Evolutionary conservation across 306 rosid genomes (phyloP), one percentile per base, ranked within the genome.

Genomic region (Carpinus fangiana): DNA sequence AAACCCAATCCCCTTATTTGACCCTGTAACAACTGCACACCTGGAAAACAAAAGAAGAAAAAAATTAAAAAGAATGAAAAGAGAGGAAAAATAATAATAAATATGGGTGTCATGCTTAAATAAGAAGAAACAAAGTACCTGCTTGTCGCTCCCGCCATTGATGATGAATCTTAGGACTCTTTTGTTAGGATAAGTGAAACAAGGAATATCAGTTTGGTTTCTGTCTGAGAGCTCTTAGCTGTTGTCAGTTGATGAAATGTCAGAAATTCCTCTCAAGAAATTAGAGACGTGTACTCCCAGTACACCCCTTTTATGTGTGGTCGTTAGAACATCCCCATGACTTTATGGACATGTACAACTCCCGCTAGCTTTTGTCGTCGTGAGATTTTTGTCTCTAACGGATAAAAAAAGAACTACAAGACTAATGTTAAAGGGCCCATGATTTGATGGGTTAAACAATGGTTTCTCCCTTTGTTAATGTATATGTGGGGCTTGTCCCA

Each of bases 121-220:
- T 41, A 5, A 38, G 26, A 16, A 20, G 56, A 47, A 64, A 59
- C 26, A 72, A 21, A 10, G 47, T 8, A 84, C 85, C 82, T 77
- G 36, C 14, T 41, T 46, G 57, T 12, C 74, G 76, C 31, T 70
- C 69, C 75, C 70, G 57, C 85, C 85, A 81, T 81, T 54, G 55
- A 70, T 53, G 34, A 21, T 17, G 31, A 50, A 77, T 7, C 60
- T 54, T 7, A 8, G 3, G 45, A 56, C 51, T 17, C 10, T 10
- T n/a, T 11, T 11, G 11, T 17, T 23, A 23, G 26, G 23, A 62
- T 5, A 21, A 4, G 11, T 4, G 3, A 38, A 38, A 66, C 2
- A 36, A 36, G 3, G 16, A 66, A 38, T 14, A 47, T 65, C 71
- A 4, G 20, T 17, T 31, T 34, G 0, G 12, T 18, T 65, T 36